phyloP scores from a whole-genome alignment of 192 early-diverging fungal genomes.

The Chytriomyces hyalinus region DNA sequence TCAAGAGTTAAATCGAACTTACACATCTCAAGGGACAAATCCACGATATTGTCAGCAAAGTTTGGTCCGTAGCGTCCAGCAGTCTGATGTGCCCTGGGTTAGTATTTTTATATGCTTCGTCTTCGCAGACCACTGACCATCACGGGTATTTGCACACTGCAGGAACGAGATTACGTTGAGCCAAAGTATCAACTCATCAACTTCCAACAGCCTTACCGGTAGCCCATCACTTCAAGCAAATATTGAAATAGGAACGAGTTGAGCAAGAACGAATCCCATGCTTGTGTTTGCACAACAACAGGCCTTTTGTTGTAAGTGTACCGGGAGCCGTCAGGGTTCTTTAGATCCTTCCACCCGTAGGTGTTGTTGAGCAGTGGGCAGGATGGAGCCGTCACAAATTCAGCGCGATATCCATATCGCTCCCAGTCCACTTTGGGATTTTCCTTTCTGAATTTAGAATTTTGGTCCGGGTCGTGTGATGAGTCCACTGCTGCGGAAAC shows the following conservation, averaged over 20 bases:
- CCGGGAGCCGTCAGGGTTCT: conserved; percentile 7
- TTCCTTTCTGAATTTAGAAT: background rate
- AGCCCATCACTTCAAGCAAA: conserved; percentile 24
- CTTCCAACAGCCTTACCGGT: background rate
- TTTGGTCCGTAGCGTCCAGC: conserved; percentile 6
- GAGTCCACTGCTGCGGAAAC: background rate
- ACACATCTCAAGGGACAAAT: conserved; percentile 23
- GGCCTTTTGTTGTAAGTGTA: conserved; percentile 16
- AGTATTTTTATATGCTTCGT: background rate
- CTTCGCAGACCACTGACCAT: background rate
- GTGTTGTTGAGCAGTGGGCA: conserved; percentile 24
- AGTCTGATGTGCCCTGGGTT: background rate
- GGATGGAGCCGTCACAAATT: background rate
- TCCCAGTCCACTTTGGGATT: background rate
- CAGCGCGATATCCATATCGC: background rate
- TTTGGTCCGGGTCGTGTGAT: background rate
- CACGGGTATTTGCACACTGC: background rate
- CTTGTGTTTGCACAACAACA: background rate
- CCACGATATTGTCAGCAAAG: conserved; percentile 1
- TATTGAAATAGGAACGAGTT: conserved; percentile 22
- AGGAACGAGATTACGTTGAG: background rate
- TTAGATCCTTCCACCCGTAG: conserved; percentile 17
- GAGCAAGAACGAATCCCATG: conserved; percentile 12
- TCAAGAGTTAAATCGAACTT: background rate
- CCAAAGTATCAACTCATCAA: no score